Conservation (phyloP, 768 basidiomycete genomes). For the Kwoniella botswanensis region DNA sequence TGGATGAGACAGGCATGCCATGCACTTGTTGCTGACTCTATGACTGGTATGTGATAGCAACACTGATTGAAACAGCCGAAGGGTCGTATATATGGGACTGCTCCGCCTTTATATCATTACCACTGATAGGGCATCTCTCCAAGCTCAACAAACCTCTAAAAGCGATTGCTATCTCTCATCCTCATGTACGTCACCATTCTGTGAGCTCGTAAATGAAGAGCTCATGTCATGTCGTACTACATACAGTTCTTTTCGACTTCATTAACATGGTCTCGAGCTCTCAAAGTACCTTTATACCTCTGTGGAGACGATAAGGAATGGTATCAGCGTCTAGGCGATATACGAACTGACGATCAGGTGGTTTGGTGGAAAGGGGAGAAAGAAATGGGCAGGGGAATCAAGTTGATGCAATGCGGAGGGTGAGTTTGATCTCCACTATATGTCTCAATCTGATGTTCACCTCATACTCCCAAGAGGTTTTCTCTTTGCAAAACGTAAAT, state of each 20-base stretch:
- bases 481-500: too few relatives aligned
- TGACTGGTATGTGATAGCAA: conserved; percentile 30
- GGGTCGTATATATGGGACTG: conserved; percentile 58
- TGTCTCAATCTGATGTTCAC: too few relatives aligned
- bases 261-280: conserved; percentile 51
- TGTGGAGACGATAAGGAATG: conserved; percentile 49
- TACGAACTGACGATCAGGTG: conserved; percentile 34
- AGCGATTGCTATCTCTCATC: conserved; percentile 55
- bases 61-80: conserved; percentile 46
- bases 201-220: background rate
- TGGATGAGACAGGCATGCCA: too few relatives aligned
- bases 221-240: background rate
- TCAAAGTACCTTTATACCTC: conserved; percentile 50
- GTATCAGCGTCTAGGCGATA: conserved; percentile 48
- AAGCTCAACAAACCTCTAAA: conserved; percentile 44
- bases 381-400: conserved; percentile 38
- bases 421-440: conserved; percentile 24
- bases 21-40: background rate
- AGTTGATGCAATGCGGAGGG: conserved; percentile 56
- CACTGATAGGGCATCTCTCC: conserved; percentile 34
- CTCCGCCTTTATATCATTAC: conserved; percentile 44
- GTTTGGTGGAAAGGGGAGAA: conserved; percentile 43
- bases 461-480: too few relatives aligned
- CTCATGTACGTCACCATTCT: conserved; percentile 42
- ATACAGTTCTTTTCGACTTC: conserved; percentile 55